phyloP scores from a whole-genome alignment of 306 rosid species.

The Macrotyloma uniflorum region DNA sequence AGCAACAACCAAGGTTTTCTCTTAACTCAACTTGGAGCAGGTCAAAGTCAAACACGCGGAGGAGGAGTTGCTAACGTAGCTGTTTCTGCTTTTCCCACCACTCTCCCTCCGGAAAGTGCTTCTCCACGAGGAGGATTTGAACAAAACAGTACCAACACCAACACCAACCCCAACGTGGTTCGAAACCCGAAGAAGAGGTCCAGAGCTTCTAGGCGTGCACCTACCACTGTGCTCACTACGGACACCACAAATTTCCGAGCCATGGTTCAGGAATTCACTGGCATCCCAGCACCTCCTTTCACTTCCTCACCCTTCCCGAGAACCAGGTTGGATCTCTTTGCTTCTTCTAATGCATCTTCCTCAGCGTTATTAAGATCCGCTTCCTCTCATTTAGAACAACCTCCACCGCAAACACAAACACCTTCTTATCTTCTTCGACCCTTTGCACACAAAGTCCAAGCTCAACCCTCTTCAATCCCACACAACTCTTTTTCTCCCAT shows the following conservation, averaged over 20 bases:
- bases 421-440: slow-evolving; percentile 76
- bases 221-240: slow-evolving; percentile 88
- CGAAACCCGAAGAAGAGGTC: slow-evolving; percentile 90
- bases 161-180: slow-evolving; percentile 38
- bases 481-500: slow-evolving; percentile 17
- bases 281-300: slow-evolving; percentile 94
- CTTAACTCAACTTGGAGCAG: slow-evolving; percentile 41
- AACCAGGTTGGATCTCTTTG: slow-evolving; percentile 72
- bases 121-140: slow-evolving; percentile 39
- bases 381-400: slow-evolving; percentile 48
- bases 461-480: slow-evolving; percentile 28
- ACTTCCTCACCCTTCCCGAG: slow-evolving; percentile 67
- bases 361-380: slow-evolving; percentile 37
- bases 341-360: slow-evolving; percentile 44
- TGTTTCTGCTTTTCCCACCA: slow-evolving; percentile 29
- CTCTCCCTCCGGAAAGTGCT: slow-evolving; percentile 36
- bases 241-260: slow-evolving; percentile 95
- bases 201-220: slow-evolving; percentile 94
- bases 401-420: slow-evolving; percentile 33
- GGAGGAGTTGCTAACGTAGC: background rate
- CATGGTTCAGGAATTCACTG: slow-evolving; percentile 99
- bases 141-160: slow-evolving; percentile 30
- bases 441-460: slow-evolving; percentile 63
- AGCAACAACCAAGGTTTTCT: slow-evolving; percentile 43
- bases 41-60: slow-evolving; percentile 36